Base-by-base conservation (phyloP, 164 flowering plant species). In the Magnolia sinica region DNA sequence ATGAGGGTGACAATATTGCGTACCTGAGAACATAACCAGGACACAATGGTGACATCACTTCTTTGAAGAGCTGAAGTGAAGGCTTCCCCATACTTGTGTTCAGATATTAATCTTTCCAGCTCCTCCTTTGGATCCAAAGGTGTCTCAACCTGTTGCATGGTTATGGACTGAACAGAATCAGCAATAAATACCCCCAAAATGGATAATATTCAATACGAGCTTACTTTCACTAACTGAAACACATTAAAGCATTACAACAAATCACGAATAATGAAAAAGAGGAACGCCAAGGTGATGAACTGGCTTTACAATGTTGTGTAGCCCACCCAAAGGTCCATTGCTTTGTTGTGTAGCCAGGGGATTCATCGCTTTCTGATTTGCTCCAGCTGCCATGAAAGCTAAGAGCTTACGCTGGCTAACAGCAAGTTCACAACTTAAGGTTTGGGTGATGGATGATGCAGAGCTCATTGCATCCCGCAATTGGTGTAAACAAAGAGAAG, bases 1-100 rank as follows among this genome's bases (percentile, higher is more conserved):
- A 55, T 55, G 16, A 55, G 59, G 14, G 8, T 55, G 59, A 16
- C 59, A 45, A 61, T 11, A 58, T 68, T 75, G 50, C 73, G 31
- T 79, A 94, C 99, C 99, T 93, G 97, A 81, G 92, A 88, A 78
- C 99, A 96, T 67, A 96, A 81, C 99, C 99, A 96, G 9, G 98
- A 91, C 2, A 96, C 98, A 64, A 93, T 87, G 10, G 85, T 71
- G 20, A 93, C 92, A 76, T 96, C 99, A 85, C 93, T 96, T 82
- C 94, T 91, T 70, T 94, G 99, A 76, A 96, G 85, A 58, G 98
- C 98, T 45, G 75, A 74, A 20, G 94, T 93, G 85, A 96, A 96
- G 66, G 99, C 98, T 76, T 93, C 97, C 77, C 90, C 99, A 73
- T 84, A 94, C 74, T 94, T 94, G 73, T 78, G 88, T 77, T 96